Percentiles rank a stretch among this genome's conserved stretches.
Evolutionary conservation across 441 rosid species (phyloP).

Genomic region (Omphalea diandra): DNA sequence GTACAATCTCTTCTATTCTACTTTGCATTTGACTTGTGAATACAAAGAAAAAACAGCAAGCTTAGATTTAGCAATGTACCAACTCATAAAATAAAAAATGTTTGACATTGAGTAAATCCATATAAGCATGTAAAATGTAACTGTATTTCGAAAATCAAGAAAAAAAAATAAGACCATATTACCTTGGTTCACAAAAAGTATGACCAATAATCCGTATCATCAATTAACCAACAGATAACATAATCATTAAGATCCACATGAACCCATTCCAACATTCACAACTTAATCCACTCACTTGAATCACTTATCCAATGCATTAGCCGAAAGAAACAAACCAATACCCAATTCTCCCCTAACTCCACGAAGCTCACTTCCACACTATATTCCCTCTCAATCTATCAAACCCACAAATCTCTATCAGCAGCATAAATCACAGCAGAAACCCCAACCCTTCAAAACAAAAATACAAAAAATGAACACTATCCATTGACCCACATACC

Average conservation of each 20-base stretch:
- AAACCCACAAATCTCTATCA: conserved; percentile 10
- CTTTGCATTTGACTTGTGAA: background rate
- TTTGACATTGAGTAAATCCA: background rate
- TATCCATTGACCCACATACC: conserved; percentile 30
- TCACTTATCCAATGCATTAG: conserved; percentile 24
- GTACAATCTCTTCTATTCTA: background rate
- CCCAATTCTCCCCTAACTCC: conserved; percentile 18
- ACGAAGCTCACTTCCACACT: conserved; percentile 31
- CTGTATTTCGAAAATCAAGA: background rate
- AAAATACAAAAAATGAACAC: conserved; percentile 8
- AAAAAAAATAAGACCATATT: background rate
- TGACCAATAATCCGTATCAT: background rate
- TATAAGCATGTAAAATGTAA: background rate
- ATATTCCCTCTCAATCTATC: conserved; percentile 17
- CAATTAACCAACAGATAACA: background rate
- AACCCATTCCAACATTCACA: conserved; percentile 8
- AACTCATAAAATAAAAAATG: background rate
- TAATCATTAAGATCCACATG: conserved; percentile 22
- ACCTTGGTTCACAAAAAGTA: background rate
- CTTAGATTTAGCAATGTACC: background rate
- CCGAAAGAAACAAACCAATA: conserved; percentile 9
- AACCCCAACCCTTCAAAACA: too few relatives aligned
- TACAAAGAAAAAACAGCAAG: background rate
- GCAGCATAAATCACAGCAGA: conserved; percentile 14
- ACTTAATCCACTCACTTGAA: conserved; percentile 6